These are phyloP conservation scores for Tulasnella sp. DNA, from an alignment of 768 basidiomycete genomes.

Conservation along the genomic window DNA sequence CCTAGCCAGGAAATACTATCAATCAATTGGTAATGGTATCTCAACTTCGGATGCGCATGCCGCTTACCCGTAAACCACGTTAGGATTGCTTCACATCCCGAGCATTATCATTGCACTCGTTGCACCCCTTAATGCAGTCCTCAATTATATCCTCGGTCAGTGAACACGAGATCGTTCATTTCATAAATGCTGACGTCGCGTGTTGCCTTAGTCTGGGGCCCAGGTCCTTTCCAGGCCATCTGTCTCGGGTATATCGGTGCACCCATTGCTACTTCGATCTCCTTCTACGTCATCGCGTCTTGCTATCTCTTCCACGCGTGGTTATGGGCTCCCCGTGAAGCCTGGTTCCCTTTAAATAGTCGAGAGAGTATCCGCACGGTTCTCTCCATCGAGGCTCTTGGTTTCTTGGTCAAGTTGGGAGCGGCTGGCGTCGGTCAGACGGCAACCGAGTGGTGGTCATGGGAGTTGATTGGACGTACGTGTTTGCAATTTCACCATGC, in stretches of 20 bases:
- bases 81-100: constrained; percentile 70
- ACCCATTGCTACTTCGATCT: constrained; percentile 77
- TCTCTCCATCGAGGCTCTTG: constrained; percentile 53
- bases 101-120: constrained; percentile 71
- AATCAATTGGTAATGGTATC: constrained; percentile 14
- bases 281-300: constrained; percentile 71
- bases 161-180: neutral
- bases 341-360: constrained; percentile 59
- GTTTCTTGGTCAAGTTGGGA: constrained; percentile 60
- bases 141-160: constrained; percentile 77
- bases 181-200: no score
- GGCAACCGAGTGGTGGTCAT: constrained; percentile 84
- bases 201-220: constrained; percentile 14
- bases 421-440: constrained; percentile 59
- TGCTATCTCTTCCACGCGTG: constrained; percentile 52
- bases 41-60: neutral
- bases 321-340: constrained; percentile 47
- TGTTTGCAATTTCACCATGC: constrained; percentile 5
- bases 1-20: constrained; percentile 31
- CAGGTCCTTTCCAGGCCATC: constrained; percentile 30
- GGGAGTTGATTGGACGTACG: constrained; percentile 65
- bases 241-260: constrained; percentile 86
- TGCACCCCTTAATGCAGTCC: constrained; percentile 70
- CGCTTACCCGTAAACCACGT: neutral
- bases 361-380: constrained; percentile 24